Base-by-base conservation (phyloP, 768 basidiomycete species). In the Russula emetica region DNA sequence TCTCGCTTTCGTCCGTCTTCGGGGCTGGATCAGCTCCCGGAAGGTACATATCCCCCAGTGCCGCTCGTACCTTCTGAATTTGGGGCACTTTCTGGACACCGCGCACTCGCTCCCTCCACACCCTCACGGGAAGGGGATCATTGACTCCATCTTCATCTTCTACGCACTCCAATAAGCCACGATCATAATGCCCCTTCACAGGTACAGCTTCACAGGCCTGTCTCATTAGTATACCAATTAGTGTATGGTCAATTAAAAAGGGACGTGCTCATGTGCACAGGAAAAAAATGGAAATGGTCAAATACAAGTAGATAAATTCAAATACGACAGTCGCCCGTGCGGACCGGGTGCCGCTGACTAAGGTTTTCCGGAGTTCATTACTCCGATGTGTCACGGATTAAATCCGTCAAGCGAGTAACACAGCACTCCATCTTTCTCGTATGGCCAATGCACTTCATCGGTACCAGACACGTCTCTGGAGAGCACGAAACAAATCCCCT, bases 391-490 rank as follows among this genome's bases (percentile, higher is more conserved):
- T 24, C 24, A 14, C 24, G 5, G 1, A 32, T 18, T 36, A 24
- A 18, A 2, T 42, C 10, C 16, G 13, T 40, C 26, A 32, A 32
- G 30, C 26, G 53, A 54, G 45, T 40, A 34, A 59, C 38, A 42
- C 24, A 24, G 11, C 13, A 13, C 26, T 34, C 22, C 32, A 7
- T 28, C 22, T 32, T 57, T 22, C 36, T 18, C 22, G 1, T 16
- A 67, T 67, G 66, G 57, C 66, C 24, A 24, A 56, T 50, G 56
- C 58, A 38, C 66, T 67, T 24, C 26, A 52, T n/a, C 63, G 55
- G 24, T 36, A 28, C 2, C 64, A 36, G 18, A 32, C 42, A 18
- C 30, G 10, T 45, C 58, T 65, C 5, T 57, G 59, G 64, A 51
- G 49, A 44, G 42, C 32, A 5, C 9, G 16, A n/a, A 61, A 22